Base-by-base conservation (phyloP, 176 grass and related monocot genomes). In the Poa annua region DNA sequence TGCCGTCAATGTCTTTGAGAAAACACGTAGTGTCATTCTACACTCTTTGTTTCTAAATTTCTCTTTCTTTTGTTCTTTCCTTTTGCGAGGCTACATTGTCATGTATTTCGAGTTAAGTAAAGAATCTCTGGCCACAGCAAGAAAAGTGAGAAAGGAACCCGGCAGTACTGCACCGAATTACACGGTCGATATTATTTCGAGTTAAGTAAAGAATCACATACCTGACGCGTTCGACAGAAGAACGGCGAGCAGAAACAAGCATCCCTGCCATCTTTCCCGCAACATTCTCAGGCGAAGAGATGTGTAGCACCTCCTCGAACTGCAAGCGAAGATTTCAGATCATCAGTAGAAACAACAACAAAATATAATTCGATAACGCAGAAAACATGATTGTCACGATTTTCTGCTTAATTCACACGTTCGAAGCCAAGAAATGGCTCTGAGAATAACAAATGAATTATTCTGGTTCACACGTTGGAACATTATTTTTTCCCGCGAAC, bases 221-320 rank as follows among this genome's bases (percentile, higher is more conserved):
- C 94, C 91, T 90, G 91, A 78, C 22, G 52, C 48, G 38, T n/a
- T 79, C 49, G 69, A 83, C 57, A 94, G 78, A 60, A 86, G 11
- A 78, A 86, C 67, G 19, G 71, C 29, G 66, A 94, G 19, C 13
- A 90, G 5, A 20, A 92, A 21, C 35, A 87, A 21, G 72, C 85
- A 71, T 55, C 83, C 83, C 50, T 86, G 81, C 89, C 89, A 85
- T 90, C 80, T 55, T 81, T 76, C 69, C 2, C 5, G 66, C 85
- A 71, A 51, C 94, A 97, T 92, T 54, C 35, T 90, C 29, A 12
- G 14, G 44, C 6, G 2, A 48, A 41, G n/a, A 47, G 65, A 26
- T 64, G 26, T 17, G 6, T 34, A 3, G 14, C 21, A 8, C 67
- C 68, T 72, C 21, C 70, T 50, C 4, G 3, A 73, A 73, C 13